Evolutionary conservation across 176 grass and related monocot species (phyloP).

Genomic region (Carex kokanica): DNA sequence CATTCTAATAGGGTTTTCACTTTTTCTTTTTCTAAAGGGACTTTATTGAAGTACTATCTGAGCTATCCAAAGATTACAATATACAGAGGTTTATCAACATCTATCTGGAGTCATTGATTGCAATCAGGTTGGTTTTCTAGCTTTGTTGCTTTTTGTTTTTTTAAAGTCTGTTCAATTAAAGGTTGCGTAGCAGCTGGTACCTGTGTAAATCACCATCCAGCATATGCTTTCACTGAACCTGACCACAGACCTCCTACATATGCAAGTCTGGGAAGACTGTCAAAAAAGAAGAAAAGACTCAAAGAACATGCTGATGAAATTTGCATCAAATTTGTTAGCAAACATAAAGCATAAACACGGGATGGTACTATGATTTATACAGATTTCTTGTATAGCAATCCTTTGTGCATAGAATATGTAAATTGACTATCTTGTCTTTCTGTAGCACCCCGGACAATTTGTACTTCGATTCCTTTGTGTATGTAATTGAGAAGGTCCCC

Average conservation of each 20-base stretch:
- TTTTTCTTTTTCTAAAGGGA: constrained; percentile 51
- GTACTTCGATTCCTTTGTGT: constrained; percentile 38
- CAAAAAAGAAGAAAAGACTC: neutral
- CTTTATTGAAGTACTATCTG: constrained; percentile 66
- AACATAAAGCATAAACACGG: neutral
- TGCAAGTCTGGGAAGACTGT: neutral
- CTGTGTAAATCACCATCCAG: neutral
- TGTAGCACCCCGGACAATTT: constrained; percentile 56
- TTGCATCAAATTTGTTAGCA: neutral
- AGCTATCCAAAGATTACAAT: constrained; percentile 72
- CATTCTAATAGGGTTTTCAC: constrained; percentile 5
- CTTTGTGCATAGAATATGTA: constrained; percentile 1
- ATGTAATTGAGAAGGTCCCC: constrained; percentile 53
- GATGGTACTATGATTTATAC: neutral
- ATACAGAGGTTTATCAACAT: constrained; percentile 63
- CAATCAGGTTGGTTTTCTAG: constrained; percentile 50
- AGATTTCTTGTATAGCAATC: neutral
- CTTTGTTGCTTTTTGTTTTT: constrained; percentile 24
- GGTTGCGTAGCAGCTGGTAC: neutral
- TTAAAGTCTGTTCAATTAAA: neutral
- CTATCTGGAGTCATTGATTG: constrained; percentile 77
- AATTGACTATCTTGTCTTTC: constrained; percentile 21
- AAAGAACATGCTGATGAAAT: neutral
- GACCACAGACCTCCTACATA: neutral
- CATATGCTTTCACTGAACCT: neutral